Percentiles rank a stretch among this genome's conserved stretches.
Conservation (phyloP, 2,329 filamentous ascomycete genomes). For the Sordariomycetes sp. region DNA sequence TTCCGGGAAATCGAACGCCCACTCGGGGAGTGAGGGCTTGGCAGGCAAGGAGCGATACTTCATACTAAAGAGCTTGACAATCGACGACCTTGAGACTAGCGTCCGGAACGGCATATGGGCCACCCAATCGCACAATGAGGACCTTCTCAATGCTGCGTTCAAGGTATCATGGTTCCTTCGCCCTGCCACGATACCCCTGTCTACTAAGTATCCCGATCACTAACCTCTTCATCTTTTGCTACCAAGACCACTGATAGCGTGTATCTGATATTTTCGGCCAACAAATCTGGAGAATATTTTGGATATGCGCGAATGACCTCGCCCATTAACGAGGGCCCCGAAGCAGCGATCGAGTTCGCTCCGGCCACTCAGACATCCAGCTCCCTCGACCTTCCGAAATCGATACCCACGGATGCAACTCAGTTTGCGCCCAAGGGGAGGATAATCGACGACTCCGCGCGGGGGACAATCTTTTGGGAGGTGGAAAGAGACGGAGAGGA, state of each 20-base stretch:
- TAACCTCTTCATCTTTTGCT: neutral
- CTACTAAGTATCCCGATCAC: neutral
- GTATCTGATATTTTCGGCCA: slow-evolving; percentile 88
- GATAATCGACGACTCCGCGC: slow-evolving; percentile 83
- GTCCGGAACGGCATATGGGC: slow-evolving; percentile 85
- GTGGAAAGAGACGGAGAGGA: slow-evolving; percentile 48
- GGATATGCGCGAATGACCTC: slow-evolving; percentile 89
- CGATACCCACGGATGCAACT: slow-evolving; percentile 67
- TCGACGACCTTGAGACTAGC: slow-evolving; percentile 81
- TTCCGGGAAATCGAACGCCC: neutral
- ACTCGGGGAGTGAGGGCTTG: neutral
- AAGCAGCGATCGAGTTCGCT: slow-evolving; percentile 55
- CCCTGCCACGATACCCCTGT: neutral
- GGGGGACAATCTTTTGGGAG: slow-evolving; percentile 98
- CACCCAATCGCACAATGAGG: slow-evolving; percentile 87
- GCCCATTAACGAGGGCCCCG: slow-evolving; percentile 64
- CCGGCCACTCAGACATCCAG: slow-evolving; percentile 46
- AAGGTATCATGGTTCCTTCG: slow-evolving; percentile 38
- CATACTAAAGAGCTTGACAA: slow-evolving; percentile 81
- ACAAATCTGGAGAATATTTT: slow-evolving; percentile 95
- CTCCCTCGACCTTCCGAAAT: slow-evolving; percentile 58
- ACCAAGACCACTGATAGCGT: slow-evolving; percentile 64
- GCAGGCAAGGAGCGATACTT: slow-evolving; percentile 52
- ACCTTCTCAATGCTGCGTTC: slow-evolving; percentile 69
- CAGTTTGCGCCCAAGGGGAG: slow-evolving; percentile 67